Evolutionary conservation across 2,329 filamentous ascomycete genomes (phyloP).

Genomic region (Parascedosporium putredinis): DNA sequence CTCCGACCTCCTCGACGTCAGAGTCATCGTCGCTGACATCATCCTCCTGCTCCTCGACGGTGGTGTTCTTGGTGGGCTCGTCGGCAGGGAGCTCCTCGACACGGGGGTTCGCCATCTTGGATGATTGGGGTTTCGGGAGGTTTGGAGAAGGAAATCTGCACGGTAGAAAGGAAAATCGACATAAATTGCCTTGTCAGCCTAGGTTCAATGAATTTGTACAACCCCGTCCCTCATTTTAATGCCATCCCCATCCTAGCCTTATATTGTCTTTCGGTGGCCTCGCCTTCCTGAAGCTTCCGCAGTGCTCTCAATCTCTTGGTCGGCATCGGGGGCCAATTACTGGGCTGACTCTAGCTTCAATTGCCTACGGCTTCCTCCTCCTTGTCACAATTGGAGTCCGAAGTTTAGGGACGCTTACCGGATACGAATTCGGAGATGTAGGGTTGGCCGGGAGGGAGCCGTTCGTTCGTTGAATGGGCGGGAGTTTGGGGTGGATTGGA

Average conservation of each 20-base stretch:
- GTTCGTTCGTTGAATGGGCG: slow-evolving; percentile 2
- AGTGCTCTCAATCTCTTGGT: too few species aligned
- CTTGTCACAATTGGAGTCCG: background rate
- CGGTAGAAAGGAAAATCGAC: background rate
- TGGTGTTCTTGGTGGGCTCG: slow-evolving; percentile 70
- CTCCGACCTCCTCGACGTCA: slow-evolving; percentile 71
- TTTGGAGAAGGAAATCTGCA: background rate
- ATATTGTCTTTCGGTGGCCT: too few species aligned
- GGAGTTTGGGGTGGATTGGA: slow-evolving; percentile 2
- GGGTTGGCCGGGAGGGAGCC: slow-evolving; percentile 4
- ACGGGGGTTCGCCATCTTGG: slow-evolving; percentile 89
- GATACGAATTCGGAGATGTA: slow-evolving; percentile 4
- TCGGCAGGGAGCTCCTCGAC: slow-evolving; percentile 96
- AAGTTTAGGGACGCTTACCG: slow-evolving; percentile 2
- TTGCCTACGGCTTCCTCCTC: background rate
- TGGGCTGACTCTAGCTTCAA: too few species aligned
- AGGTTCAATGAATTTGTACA: too few species aligned
- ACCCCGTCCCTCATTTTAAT: too few species aligned
- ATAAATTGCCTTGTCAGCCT: background rate
- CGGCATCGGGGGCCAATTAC: too few species aligned
- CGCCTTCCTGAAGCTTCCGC: too few species aligned
- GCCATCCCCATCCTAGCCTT: too few species aligned
- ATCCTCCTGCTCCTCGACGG: slow-evolving; percentile 58
- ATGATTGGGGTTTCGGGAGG: background rate
- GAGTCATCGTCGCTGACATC: slow-evolving; percentile 64